These are phyloP conservation scores for Eutrema japonicum DNA, from an alignment of 345 rosid genomes.

Conservation along the genomic window DNA sequence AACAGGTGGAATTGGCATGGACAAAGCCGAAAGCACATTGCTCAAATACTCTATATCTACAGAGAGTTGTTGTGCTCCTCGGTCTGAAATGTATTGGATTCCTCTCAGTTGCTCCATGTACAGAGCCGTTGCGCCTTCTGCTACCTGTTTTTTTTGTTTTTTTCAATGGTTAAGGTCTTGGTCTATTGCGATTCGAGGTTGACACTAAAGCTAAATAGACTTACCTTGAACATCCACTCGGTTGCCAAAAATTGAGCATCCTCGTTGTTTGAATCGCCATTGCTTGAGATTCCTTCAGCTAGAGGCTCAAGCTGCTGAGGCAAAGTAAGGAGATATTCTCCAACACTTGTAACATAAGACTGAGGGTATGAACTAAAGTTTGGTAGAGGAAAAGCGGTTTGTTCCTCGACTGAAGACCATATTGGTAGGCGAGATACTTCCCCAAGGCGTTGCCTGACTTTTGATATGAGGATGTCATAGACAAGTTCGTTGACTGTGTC, in stretches of 20 bases:
- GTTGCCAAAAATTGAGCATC: conserved; percentile 95
- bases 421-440: conserved; percentile 81
- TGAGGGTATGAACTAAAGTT: conserved; percentile 96
- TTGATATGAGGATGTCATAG: conserved; percentile 90
- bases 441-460: conserved; percentile 87
- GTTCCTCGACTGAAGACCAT: conserved; percentile 93
- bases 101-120: conserved; percentile 96
- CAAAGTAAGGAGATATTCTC: conserved; percentile 96
- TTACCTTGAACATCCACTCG: conserved; percentile 99
- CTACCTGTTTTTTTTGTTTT: conserved; percentile 56
- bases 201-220: not conserved
- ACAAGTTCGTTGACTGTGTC: conserved; percentile 93
- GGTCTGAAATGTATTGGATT: conserved; percentile 81
- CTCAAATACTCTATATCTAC: conserved; percentile 94
- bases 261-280: conserved; percentile 70
- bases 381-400: conserved; percentile 77
- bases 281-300: conserved; percentile 89
- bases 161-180: not conserved
- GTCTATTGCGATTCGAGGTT: conserved; percentile 6
- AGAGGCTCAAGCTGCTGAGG: conserved; percentile 99
- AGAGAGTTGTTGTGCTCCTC: conserved; percentile 90
- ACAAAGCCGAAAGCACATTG: conserved; percentile 90
- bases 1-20: conserved; percentile 77
- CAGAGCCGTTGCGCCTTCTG: conserved; percentile 90
- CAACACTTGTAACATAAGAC: conserved; percentile 83